Percentiles rank a stretch among this genome's conserved stretches.
Conservation (phyloP, 306 rosid genomes). For the Sphenostylis stenocarpa region DNA sequence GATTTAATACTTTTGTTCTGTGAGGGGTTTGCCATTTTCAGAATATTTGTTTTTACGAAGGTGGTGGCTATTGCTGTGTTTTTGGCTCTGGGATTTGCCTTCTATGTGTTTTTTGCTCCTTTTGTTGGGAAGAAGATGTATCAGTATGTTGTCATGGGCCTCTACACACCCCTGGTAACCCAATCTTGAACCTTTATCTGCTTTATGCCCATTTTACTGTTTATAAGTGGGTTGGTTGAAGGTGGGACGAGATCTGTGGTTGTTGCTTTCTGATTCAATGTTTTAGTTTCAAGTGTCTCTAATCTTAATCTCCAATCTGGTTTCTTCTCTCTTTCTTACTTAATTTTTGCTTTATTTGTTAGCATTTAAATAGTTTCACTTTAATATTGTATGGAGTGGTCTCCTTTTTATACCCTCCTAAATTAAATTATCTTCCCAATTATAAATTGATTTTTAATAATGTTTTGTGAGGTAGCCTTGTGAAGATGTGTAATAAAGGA, state of each 20-base stretch:
- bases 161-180: slow-evolving; percentile 91
- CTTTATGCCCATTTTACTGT: background rate
- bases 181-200: slow-evolving; percentile 26
- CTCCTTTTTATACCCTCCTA: background rate
- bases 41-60: slow-evolving; percentile 36
- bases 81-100: slow-evolving; percentile 94
- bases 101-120: slow-evolving; percentile 96
- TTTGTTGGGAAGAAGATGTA: slow-evolving; percentile 84
- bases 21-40: slow-evolving; percentile 12
- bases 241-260: slow-evolving; percentile 64
- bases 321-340: slow-evolving; percentile 15
- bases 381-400: background rate
- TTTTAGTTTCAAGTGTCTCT: slow-evolving; percentile 20
- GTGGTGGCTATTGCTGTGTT: slow-evolving; percentile 98
- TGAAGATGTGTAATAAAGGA: slow-evolving; percentile 6
- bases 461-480: slow-evolving; percentile 8
- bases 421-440: background rate
- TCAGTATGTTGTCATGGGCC: slow-evolving; percentile 81
- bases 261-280: slow-evolving; percentile 41
- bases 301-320: slow-evolving; percentile 25
- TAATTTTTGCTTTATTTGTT: background rate
- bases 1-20: slow-evolving; percentile 2
- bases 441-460: background rate
- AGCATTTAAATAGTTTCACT: slow-evolving; percentile 13
- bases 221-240: slow-evolving; percentile 25